Base-by-base conservation (phyloP, 441 rosid species). In the Euphorbia celastroides region DNA sequence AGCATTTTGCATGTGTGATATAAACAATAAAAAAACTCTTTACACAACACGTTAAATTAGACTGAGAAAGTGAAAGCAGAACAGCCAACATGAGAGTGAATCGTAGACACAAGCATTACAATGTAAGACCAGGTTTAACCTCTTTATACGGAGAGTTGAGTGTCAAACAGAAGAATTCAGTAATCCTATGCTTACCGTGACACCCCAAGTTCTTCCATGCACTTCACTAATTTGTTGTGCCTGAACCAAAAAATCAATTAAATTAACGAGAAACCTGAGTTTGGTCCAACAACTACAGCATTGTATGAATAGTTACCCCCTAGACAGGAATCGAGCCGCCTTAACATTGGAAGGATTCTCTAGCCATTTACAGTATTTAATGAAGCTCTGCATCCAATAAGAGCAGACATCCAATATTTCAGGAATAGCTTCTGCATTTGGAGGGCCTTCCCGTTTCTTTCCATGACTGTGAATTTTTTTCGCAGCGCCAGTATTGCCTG, bases 381-480 rank as follows among this genome's bases (percentile, higher is more conserved):
- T 90, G 80, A 90, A 92, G 84, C 92, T 90, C 78, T 87, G 95
- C 70, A 88, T 81, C 99, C 99, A 95, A 74, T 92, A 88, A 63
- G 95, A 95, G 79, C 96, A 90, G 70, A 86, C 88, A 71, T 86
- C 88, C 66, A 92, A 79, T 63, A 78, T 77, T 68, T 79, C 75
- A 31, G 88, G 85, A 67, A 92, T 82, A 67, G 93, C 97, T 78
- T 88, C 94, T 72, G 81, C 78, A 79, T 92, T 88, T 32, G 96
- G 92, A 19, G 95, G 88, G 76, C 77, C 83, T 78, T 92, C 84
- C 71, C 46, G 81, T 80, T 61, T 82, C 61, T 84, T 81, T 74
- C 64, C 80, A 77, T 84, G 96, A 67, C 88, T 86, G 78, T 83
- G 92, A 38, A 80, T 65, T 74, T 72, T 81, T 70, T 84, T 76